phyloP scores from a whole-genome alignment of 2,329 filamentous ascomycete genomes.

The Botrytis elliptica region DNA sequence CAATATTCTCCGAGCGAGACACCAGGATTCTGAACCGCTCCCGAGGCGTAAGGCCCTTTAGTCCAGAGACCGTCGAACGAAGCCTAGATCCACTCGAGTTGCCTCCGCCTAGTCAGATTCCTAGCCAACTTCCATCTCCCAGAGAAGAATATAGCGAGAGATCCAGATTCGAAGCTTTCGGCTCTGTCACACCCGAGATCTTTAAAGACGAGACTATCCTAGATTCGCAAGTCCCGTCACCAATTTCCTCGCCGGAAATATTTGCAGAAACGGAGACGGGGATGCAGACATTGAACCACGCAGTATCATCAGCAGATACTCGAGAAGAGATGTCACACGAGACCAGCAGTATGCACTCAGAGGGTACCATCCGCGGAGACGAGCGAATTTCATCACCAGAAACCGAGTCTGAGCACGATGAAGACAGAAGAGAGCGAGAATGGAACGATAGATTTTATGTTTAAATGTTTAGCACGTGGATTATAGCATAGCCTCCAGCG shows the following conservation, averaged over 20 bases:
- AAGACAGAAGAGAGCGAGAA: neutral
- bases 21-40: slow-evolving; percentile 48
- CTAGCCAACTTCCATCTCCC: neutral
- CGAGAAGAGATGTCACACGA: neutral
- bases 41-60: slow-evolving; percentile 58
- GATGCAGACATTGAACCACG: neutral
- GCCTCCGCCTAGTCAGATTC: slow-evolving; percentile 6
- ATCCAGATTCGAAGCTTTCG: neutral
- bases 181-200: slow-evolving; percentile 8
- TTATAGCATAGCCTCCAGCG: neutral
- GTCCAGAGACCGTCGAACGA: slow-evolving; percentile 44
- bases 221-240: neutral
- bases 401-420: neutral
- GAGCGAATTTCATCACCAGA: neutral
- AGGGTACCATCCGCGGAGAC: slow-evolving; percentile 18
- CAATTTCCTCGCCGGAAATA: slow-evolving; percentile 1
- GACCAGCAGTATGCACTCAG: slow-evolving; percentile 9
- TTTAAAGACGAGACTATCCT: slow-evolving; percentile 10
- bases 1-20: slow-evolving; percentile 51
- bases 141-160: slow-evolving; percentile 11
- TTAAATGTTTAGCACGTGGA: slow-evolving; percentile 13
- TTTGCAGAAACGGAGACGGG: neutral
- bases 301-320: neutral
- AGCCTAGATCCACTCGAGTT: slow-evolving; percentile 30
- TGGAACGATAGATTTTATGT: slow-evolving; percentile 18